phyloP scores from a whole-genome alignment of 768 basidiomycete genomes.

The Tephrocybe sp. region DNA sequence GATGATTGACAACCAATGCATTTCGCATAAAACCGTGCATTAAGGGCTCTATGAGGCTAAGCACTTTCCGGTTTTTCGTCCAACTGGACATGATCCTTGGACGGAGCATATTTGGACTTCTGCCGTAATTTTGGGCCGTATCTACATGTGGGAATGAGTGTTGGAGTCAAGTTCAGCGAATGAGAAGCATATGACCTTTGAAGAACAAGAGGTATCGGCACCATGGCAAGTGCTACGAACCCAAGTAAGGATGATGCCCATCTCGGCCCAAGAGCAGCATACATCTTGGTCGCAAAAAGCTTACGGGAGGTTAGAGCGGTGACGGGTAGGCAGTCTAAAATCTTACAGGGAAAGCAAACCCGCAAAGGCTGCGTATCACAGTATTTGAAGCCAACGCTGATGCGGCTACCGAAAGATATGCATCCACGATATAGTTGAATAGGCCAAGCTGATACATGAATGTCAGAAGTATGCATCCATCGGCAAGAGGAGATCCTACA shows the following conservation, averaged over 20 bases:
- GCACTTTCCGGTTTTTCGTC: not conserved
- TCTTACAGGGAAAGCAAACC: constrained; percentile 48
- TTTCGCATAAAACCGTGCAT: no score
- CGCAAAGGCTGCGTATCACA: constrained; percentile 51
- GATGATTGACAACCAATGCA: no score
- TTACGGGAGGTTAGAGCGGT: constrained; percentile 15
- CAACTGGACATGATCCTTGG: constrained; percentile 8
- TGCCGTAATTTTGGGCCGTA: constrained; percentile 42
- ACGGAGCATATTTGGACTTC: constrained; percentile 42
- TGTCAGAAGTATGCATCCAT: not conserved
- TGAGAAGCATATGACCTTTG: constrained; percentile 24
- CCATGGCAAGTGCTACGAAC: constrained; percentile 46
- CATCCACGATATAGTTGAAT: constrained; percentile 62
- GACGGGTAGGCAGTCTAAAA: constrained; percentile 6
- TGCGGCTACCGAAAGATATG: constrained; percentile 52
- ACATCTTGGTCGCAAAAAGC: constrained; percentile 60
- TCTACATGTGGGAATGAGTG: constrained; percentile 18
- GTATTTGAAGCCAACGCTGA: constrained; percentile 55
- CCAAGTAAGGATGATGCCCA: constrained; percentile 63
- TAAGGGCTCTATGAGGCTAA: not conserved
- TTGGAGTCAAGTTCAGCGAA: not conserved
- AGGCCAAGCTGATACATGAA: constrained; percentile 40
- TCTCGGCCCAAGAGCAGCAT: constrained; percentile 41
- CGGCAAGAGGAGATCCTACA: constrained; percentile 30
- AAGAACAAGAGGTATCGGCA: constrained; percentile 51